Base-by-base conservation (phyloP, 768 basidiomycete genomes). In the Lentinula edodes region DNA sequence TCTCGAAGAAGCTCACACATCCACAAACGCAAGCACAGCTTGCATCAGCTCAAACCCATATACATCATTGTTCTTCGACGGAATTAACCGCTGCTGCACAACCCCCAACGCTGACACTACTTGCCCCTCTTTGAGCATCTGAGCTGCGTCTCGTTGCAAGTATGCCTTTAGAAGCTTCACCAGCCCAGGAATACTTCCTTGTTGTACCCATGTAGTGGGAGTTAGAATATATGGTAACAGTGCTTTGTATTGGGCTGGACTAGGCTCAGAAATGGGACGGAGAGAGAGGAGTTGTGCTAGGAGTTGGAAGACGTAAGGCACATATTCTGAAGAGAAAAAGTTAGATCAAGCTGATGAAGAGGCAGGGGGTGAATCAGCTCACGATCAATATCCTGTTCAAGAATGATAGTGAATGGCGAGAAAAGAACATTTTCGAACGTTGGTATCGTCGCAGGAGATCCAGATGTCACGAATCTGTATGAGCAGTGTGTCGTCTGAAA, bases 221-320 rank as follows among this genome's bases (percentile, higher is more conserved):
- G 88, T 90, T 50, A 98, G 83, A 16, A 99, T 79, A 68, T 93
- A 87, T 0, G 87, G 89, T 6, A 98, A 81, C 8, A 98, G 78
- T 34, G 80, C 76, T 32, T 87, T 86, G 75, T 98, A 99, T 60
- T 89, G 83, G 0, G 78, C 73, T 1, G 96, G 94, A 2, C 95
- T 78, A 6, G 80, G 55, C 15, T 56, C 72, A 68, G 1, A 71
- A 75, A 66, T 10, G 15, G 55, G 39, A 15, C 20, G 55, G 5
- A n/a, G 48, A 77, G 2, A 72, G 68, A 2, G 72, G 74, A 99
- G 94, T 69, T 98, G 97, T 0, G 95, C 90, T 50, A 98, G 85
- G 66, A 99, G 84, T 70, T 99, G 97, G 81, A 98, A 98, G 59
- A 91, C 90, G 71, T 97, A 99, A 4, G 97, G 96, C 52, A 98